Percentiles rank a stretch among this genome's conserved stretches.
Conservation (phyloP, 1,139 yeast genomes). For the Geotrichum restrictum region DNA sequence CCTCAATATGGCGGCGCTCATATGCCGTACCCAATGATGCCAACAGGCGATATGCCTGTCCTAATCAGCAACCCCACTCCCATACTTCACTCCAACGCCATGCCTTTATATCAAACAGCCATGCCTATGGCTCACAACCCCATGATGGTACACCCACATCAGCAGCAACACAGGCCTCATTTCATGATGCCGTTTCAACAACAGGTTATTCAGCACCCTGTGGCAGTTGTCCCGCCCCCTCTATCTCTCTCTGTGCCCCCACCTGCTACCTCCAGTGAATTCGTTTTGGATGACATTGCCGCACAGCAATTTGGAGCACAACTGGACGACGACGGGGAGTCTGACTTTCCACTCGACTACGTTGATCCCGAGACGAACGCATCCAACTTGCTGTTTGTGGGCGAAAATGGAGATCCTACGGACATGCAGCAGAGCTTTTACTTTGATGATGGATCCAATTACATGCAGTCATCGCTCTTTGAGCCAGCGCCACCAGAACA, state of each 20-base stretch:
- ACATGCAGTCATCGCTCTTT: neutral
- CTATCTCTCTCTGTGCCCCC: neutral
- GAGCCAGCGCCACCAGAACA: too few species aligned
- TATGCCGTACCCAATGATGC: conserved; percentile 6
- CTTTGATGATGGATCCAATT: neutral
- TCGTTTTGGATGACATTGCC: conserved; percentile 7
- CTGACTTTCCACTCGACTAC: conserved; percentile 35
- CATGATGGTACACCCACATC: neutral
- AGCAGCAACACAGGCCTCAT: neutral
- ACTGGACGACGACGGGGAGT: conserved; percentile 4
- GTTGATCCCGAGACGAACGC: conserved; percentile 12
- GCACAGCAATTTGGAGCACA: conserved; percentile 3
- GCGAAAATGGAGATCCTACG: neutral
- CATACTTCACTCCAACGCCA: conserved; percentile 11
- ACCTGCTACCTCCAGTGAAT: neutral
- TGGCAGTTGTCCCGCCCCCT: neutral
- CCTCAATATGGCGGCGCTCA: conserved; percentile 5
- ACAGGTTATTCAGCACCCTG: neutral
- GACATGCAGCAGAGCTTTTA: neutral
- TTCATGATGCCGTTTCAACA: neutral
- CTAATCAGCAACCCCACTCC: conserved; percentile 11
- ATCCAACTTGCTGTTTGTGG: neutral
- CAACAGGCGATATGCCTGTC: conserved; percentile 7
- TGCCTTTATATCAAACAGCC: conserved; percentile 7
- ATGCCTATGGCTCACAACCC: neutral